A percentile compares a stretch with the other conserved stretches of the same genome.
phyloP scores from a whole-genome alignment of 306 rosid genomes.

The Phaseolus lunatus region DNA sequence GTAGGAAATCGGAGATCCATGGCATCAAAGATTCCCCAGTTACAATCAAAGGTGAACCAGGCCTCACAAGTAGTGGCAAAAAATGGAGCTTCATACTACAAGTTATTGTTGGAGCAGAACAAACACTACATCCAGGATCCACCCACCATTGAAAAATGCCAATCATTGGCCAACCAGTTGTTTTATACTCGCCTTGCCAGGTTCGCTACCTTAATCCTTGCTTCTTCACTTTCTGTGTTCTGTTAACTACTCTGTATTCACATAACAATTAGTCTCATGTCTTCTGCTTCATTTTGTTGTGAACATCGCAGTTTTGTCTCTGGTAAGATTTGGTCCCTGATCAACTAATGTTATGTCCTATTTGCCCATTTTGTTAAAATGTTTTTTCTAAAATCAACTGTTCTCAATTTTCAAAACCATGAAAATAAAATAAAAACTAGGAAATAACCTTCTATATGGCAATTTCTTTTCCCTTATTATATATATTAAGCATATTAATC shows the following conservation, averaged over 20 bases:
- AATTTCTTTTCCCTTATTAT: neutral
- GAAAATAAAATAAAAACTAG: neutral
- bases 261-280: neutral
- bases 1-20: slow-evolving; percentile 47
- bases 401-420: neutral
- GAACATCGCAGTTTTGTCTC: neutral
- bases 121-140: slow-evolving; percentile 63
- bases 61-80: slow-evolving; percentile 46
- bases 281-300: neutral
- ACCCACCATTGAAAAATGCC: slow-evolving; percentile 62
- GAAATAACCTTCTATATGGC: neutral
- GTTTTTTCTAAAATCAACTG: neutral
- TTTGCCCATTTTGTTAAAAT: neutral
- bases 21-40: slow-evolving; percentile 58
- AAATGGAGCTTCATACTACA: slow-evolving; percentile 52
- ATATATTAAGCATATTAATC: neutral
- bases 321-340: neutral
- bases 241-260: neutral
- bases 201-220: slow-evolving; percentile 28
- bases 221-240: neutral
- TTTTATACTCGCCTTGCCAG: slow-evolving; percentile 75
- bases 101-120: slow-evolving; percentile 56
- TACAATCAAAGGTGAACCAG: slow-evolving; percentile 54
- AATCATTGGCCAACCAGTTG: slow-evolving; percentile 60
- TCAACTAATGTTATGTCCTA: neutral